Percentiles rank a stretch among this genome's conserved stretches.
Evolutionary conservation across 164 flowering plant species (phyloP).

Genomic region (Liquidambar formosana): DNA sequence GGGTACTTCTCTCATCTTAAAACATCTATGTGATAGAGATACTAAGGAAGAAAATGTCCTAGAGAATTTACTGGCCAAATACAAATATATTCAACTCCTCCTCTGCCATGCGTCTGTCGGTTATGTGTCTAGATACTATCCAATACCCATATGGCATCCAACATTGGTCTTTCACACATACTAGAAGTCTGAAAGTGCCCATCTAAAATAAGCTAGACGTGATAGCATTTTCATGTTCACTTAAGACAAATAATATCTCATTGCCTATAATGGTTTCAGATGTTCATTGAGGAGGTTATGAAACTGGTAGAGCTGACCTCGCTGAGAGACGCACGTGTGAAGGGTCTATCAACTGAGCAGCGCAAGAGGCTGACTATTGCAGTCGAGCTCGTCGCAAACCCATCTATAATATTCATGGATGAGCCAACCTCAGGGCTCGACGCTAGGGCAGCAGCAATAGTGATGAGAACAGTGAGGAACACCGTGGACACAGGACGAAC

Average conservation of each 20-base stretch:
- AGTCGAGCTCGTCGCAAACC: constrained; percentile 72
- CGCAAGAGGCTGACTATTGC: constrained; percentile 69
- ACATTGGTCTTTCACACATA: too few species aligned
- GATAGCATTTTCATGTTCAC: too few species aligned
- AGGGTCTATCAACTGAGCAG: constrained; percentile 64
- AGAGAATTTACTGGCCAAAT: too few species aligned
- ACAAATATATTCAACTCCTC: too few species aligned
- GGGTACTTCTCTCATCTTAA: neutral
- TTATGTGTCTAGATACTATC: too few species aligned
- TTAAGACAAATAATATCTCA: neutral
- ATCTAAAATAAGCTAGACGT: too few species aligned
- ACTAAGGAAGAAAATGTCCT: too few species aligned
- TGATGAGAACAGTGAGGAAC: constrained; percentile 59
- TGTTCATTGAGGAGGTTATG: constrained; percentile 71
- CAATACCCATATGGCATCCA: too few species aligned
- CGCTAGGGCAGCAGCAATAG: constrained; percentile 62
- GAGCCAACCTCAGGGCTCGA: constrained; percentile 69
- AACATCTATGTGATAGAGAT: too few species aligned
- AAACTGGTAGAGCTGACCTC: constrained; percentile 61
- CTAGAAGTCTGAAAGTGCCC: too few species aligned
- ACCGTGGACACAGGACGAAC: constrained; percentile 61
- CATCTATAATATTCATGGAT: constrained; percentile 73
- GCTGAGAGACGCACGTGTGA: constrained; percentile 43
- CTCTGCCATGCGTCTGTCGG: too few species aligned
- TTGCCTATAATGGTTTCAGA: constrained; percentile 24